Percentiles rank a stretch among this genome's conserved stretches.
These are phyloP conservation scores for Pseudotulostoma volvatum DNA, from an alignment of 495 filamentous ascomycete genomes.

Conservation along the genomic window DNA sequence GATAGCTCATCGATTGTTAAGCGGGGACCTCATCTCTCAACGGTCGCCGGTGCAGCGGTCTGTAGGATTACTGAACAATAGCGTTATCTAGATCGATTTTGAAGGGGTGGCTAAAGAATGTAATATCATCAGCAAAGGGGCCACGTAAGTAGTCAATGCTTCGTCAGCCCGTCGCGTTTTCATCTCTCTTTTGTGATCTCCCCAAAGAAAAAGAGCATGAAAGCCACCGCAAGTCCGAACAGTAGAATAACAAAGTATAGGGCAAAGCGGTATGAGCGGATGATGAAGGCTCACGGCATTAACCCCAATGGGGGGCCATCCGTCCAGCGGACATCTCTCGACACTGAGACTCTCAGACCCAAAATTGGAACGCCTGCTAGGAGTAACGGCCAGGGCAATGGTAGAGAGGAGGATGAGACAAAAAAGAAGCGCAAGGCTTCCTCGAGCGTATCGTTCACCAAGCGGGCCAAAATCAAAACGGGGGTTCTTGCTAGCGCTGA, in stretches of 20 bases:
- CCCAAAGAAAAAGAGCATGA: neutral
- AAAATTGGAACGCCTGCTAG: constrained; percentile 13
- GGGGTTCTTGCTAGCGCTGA: neutral
- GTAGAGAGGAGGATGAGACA: no score
- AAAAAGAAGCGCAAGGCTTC: constrained; percentile 29
- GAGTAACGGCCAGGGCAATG: constrained; percentile 9
- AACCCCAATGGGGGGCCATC: constrained; percentile 5
- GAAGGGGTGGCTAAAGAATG: constrained; percentile 44
- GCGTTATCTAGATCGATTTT: constrained; percentile 53
- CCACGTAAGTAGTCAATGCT: constrained; percentile 41
- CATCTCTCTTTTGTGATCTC: neutral
- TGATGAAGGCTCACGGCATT: constrained; percentile 42
- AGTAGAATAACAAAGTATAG: constrained; percentile 15
- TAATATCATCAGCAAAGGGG: constrained; percentile 42
- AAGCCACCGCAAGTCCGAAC: constrained; percentile 2
- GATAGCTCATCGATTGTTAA: no score
- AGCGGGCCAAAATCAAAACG: neutral
- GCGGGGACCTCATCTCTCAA: no score
- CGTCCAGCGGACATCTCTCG: neutral
- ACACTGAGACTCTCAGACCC: constrained; percentile 1
- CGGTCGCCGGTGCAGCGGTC: no score
- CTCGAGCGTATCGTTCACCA: neutral
- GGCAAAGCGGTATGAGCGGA: constrained; percentile 48
- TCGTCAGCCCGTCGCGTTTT: neutral
- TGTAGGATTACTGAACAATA: no score